Base-by-base conservation (phyloP, 2,329 filamentous ascomycete genomes). In the Phyllosticta ampelicida region DNA sequence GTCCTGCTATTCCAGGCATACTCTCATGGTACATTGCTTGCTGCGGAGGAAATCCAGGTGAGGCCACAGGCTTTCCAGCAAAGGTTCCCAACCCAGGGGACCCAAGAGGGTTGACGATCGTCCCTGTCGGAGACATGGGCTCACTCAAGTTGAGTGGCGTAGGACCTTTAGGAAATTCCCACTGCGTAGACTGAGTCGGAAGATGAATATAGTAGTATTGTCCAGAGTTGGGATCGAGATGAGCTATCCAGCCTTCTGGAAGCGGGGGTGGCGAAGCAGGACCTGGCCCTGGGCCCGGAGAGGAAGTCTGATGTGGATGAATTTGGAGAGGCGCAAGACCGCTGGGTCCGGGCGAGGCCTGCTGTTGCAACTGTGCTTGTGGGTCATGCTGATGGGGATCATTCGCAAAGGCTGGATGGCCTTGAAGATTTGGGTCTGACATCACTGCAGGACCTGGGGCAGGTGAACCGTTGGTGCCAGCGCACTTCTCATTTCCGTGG, bases 121-220 rank as follows among this genome's bases (percentile, higher is more conserved):
- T 74, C 5, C 84, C 83, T 0, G 86, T 86, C 0, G 92, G 92
- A 6, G 92, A 96, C 59, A 96, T 75, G 0, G 92, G 92, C 16
- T 87, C 81, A 60, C 95, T 90, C 62, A 95, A 82, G 62, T 89
- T 88, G 56, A 96, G 79, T 0, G 92, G 92, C 21, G 90, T 96
- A 0, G 91, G 91, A 0, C 92, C 92, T 74, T 96, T 97, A 26
- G 94, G 94, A 64, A 97, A 97, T 68, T 99, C 94, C 94, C 94
- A 99, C 70, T 99, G 94, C 0, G 94, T 99, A 2, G 91, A 90
- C 69, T 97, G 94, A 0, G 89, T 91, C 1, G 91, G 88, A 28
- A 99, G 80, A 71, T 99, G 94, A 60, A 99, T 99, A 68, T 99
- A 99, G 72, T 99, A 99, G 73, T 97, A 99, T 69, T 97, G 92